Evolutionary conservation across 805 yeast genomes (phyloP).

Genomic region (Pichia membranifaciens): DNA sequence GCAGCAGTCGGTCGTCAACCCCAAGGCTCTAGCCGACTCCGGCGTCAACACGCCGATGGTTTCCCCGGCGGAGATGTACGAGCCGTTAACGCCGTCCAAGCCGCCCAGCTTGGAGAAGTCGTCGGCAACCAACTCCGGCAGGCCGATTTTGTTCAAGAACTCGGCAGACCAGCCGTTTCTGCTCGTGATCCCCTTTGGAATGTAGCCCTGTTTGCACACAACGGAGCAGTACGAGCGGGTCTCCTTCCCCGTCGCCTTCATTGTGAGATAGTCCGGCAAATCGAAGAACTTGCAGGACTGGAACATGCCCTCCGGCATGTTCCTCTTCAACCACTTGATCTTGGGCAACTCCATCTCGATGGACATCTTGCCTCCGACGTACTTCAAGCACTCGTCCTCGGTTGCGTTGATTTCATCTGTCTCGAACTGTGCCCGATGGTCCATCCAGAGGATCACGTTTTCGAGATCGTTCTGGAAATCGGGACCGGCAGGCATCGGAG

Average conservation of each 20-base stretch:
- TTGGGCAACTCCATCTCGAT: conserved; percentile 98
- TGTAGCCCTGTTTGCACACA: conserved; percentile 92
- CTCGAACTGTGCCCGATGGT: conserved; percentile 85
- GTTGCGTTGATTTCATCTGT: conserved; percentile 78
- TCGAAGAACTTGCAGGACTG: conserved; percentile 75
- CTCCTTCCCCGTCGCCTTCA: conserved; percentile 82
- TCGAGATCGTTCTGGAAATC: conserved; percentile 67
- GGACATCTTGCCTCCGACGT: conserved; percentile 97
- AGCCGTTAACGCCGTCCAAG: conserved; percentile 63
- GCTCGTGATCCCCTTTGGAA: conserved; percentile 88
- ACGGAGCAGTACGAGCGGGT: conserved; percentile 85
- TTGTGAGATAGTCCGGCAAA: conserved; percentile 86
- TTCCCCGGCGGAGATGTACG: conserved; percentile 83
- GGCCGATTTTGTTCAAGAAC: conserved; percentile 60
- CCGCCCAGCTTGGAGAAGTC: conserved; percentile 82
- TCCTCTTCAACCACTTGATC: conserved; percentile 89
- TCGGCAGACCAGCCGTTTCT: conserved; percentile 90
- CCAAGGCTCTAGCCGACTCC: conserved; percentile 73
- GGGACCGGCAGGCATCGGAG: conserved; percentile 89
- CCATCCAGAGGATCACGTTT: conserved; percentile 96
- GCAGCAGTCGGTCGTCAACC: conserved; percentile 68
- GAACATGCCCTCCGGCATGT: conserved; percentile 60
- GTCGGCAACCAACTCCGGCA: conserved; percentile 73
- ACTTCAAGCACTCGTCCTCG: conserved; percentile 70
- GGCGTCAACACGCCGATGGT: conserved; percentile 67